Evolutionary conservation across 257 asterid species (phyloP), one percentile per base, ranked within the genome.

Genomic region (Capsicum baccatum): DNA sequence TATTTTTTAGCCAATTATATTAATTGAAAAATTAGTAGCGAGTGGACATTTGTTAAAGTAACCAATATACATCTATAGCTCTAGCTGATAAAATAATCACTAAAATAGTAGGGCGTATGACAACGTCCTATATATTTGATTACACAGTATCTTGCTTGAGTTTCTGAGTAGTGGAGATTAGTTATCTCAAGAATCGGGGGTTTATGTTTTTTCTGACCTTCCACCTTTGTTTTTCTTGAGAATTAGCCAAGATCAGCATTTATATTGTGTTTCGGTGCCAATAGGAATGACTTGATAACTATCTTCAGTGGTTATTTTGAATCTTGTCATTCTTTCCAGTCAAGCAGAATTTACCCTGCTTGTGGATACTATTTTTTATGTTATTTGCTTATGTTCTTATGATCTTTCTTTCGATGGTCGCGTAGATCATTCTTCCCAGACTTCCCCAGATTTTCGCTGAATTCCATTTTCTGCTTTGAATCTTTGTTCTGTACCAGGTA

Each of bases 401-500:
- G 33, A 33, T 78, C 81, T 78, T 62, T 74, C 81, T 78, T 78
- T 78, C 64, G 26, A 33, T 26, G 81, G 33, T 78, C 1, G 3
- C 21, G 17, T 52, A 14, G 14, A 78, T 78, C 82, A 78, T 78
- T 64, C 66, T 78, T 33, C 55, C 64, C 50, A 14, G 64, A 35
- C 52, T 14, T 78, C 82, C 82, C 82, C 44, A 54, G 48, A 0
- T 8, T 26, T 78, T 78, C 14, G 64, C 64, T 78, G 50, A 78
- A 78, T 33, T 16, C 33, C 14, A 54, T 54, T 71, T 39, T 33
- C 80, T 50, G 67, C 83, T 67, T 15, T 79, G 66, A 60, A 39
- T 47, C 21, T 79, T 63, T 82, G 76, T 79, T 83, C 64, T 85
- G 66, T 82, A 80, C 86, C 94, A 97, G 99, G 97, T 94, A 86